phyloP scores from a whole-genome alignment of 768 basidiomycete species.

The Mycena amicta region DNA sequence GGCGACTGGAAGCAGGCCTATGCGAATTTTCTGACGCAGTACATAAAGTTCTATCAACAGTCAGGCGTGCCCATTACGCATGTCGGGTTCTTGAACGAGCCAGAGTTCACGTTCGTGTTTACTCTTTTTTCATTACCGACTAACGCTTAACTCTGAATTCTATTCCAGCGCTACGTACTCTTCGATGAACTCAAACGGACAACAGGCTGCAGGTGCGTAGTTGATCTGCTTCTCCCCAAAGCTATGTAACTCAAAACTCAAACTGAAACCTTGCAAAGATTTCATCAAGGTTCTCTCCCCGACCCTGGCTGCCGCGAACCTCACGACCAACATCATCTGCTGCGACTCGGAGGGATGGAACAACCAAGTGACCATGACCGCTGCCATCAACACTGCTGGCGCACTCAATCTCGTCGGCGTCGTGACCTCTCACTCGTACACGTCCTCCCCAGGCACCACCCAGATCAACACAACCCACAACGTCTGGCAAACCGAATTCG shows the following conservation, averaged over 20 bases:
- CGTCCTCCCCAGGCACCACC: neutral
- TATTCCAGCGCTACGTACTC: constrained; percentile 9
- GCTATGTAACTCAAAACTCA: neutral
- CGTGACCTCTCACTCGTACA: constrained; percentile 16
- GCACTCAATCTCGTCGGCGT: constrained; percentile 6
- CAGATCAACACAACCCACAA: constrained; percentile 1
- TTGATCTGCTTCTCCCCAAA: neutral
- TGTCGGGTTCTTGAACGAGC: constrained; percentile 18
- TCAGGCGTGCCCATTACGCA: constrained; percentile 7
- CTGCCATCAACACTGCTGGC: constrained; percentile 9
- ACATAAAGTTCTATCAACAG: constrained; percentile 12
- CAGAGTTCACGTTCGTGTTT: constrained; percentile 7
- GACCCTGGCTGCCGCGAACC: constrained; percentile 3
- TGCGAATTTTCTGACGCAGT: constrained; percentile 13
- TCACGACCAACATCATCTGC: constrained; percentile 10
- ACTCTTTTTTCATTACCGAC: neutral
- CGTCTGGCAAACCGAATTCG: constrained; percentile 17
- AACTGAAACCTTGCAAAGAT: too few species aligned
- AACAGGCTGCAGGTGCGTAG: constrained; percentile 14
- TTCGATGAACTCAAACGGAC: constrained; percentile 15
- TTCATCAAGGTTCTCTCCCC: constrained; percentile 17
- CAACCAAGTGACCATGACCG: constrained; percentile 15
- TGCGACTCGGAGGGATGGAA: constrained; percentile 17
- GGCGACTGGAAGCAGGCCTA: constrained; percentile 20
- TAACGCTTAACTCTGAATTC: too few species aligned